Percentiles rank a stretch among this genome's conserved stretches.
Evolutionary conservation across 2,329 filamentous ascomycete genomes (phyloP).

Genomic region (Fusarium sp.): DNA sequence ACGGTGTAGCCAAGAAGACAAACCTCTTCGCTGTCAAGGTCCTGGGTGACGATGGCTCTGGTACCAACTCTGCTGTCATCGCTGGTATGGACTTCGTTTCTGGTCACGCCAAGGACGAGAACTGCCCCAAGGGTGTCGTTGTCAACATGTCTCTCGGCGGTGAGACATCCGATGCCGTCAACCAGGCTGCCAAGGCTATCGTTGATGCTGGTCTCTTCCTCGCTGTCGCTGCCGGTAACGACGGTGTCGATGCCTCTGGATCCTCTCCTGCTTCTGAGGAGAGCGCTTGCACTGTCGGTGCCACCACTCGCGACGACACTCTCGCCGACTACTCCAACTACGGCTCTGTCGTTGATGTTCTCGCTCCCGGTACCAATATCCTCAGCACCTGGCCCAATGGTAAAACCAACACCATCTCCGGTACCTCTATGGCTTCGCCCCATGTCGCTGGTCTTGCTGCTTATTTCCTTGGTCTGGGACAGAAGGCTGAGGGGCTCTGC

Average conservation of each 20-base stretch:
- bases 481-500: conserved; percentile 37
- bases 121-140: conserved; percentile 59
- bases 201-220: conserved; percentile 62
- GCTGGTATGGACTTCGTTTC: conserved; percentile 60
- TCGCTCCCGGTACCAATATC: conserved; percentile 62
- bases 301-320: conserved; percentile 55
- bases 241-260: conserved; percentile 55
- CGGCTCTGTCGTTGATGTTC: conserved; percentile 62
- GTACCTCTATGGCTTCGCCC: conserved; percentile 59
- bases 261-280: conserved; percentile 62
- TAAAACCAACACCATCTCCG: conserved; percentile 55
- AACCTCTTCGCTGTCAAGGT: conserved; percentile 61
- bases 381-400: conserved; percentile 61
- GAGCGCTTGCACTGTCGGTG: conserved; percentile 65
- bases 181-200: conserved; percentile 61
- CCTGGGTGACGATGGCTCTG: conserved; percentile 51
- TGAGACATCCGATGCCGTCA: conserved; percentile 57
- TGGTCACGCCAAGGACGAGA: conserved; percentile 51
- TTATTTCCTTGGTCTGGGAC: conserved; percentile 55
- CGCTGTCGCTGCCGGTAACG: conserved; percentile 68
- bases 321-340: conserved; percentile 65
- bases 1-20: conserved; percentile 58
- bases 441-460: conserved; percentile 57
- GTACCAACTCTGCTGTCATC: conserved; percentile 55
- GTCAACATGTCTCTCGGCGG: conserved; percentile 70